A percentile compares a stretch with the other conserved stretches of the same genome.
Conservation (phyloP, 306 rosid genomes). For the Quercus glauca region DNA sequence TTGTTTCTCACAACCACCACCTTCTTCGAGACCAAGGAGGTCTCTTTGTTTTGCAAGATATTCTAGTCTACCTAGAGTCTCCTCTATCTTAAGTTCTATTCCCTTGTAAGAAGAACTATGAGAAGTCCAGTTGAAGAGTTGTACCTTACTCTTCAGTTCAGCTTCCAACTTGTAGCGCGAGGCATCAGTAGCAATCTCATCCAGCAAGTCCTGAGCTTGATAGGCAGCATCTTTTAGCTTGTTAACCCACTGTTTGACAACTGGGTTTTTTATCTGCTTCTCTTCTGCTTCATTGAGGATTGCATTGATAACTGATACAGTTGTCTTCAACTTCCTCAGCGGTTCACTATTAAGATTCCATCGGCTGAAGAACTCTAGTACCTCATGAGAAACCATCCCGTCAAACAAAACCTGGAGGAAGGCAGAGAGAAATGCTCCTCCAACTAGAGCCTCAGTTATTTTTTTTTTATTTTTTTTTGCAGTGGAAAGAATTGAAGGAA, state of each 20-base stretch:
- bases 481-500: no score
- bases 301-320: background rate
- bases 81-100: conserved; percentile 4
- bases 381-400: conserved; percentile 14
- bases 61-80: conserved; percentile 8
- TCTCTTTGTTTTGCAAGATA: background rate
- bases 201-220: conserved; percentile 26
- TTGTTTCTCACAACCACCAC: background rate
- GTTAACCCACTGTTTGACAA: conserved; percentile 27
- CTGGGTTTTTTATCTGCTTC: conserved; percentile 10
- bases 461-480: background rate
- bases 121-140: background rate
- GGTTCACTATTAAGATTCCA: background rate
- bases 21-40: background rate
- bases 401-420: conserved; percentile 13
- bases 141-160: conserved; percentile 1
- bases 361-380: background rate
- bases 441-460: conserved; percentile 5
- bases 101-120: background rate
- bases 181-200: conserved; percentile 28
- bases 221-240: conserved; percentile 21
- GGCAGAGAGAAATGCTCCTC: conserved; percentile 27
- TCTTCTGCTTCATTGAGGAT: conserved; percentile 38
- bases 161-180: fast-evolving
- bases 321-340: conserved; percentile 4